Evolutionary conservation across 139 green algal genomes (phyloP).

Genomic region (Picochlorum sp.): DNA sequence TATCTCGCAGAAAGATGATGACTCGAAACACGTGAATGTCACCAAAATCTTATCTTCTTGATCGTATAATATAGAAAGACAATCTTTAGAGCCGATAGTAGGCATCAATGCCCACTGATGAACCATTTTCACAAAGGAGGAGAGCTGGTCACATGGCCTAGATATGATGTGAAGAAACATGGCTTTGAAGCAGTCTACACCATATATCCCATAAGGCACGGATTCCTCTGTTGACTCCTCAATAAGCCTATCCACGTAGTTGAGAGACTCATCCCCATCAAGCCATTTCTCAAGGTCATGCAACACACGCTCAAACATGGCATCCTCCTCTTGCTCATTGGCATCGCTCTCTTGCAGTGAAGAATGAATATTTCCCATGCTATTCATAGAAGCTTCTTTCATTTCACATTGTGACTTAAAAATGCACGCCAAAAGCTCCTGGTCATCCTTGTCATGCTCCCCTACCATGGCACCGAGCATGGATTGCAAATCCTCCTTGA

Average conservation of each 20-base stretch:
- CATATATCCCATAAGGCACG: not conserved
- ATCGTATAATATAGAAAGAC: too few species aligned
- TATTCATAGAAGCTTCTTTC: not conserved
- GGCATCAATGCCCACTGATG: not conserved
- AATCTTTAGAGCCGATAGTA: too few species aligned
- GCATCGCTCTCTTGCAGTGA: not conserved
- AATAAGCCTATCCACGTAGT: too few species aligned
- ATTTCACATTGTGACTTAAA: not conserved
- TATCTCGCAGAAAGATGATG: too few species aligned
- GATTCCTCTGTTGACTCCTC: not conserved
- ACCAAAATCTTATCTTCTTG: too few species aligned
- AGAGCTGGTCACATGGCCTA: not conserved
- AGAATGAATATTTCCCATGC: too few species aligned
- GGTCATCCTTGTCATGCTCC: not conserved
- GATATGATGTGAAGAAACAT: not conserved
- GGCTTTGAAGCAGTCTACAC: not conserved
- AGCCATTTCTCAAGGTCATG: not conserved
- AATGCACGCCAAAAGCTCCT: conserved; percentile 2
- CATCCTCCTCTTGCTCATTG: not conserved
- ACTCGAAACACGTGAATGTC: too few species aligned
- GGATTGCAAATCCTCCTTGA: not conserved
- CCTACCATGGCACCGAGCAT: not conserved
- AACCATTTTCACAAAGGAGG: not conserved
- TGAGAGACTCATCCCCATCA: too few species aligned
- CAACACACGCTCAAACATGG: not conserved